Conservation (phyloP, 2,329 filamentous ascomycete species). For the Aspergillus pseudoviridinutans region DNA sequence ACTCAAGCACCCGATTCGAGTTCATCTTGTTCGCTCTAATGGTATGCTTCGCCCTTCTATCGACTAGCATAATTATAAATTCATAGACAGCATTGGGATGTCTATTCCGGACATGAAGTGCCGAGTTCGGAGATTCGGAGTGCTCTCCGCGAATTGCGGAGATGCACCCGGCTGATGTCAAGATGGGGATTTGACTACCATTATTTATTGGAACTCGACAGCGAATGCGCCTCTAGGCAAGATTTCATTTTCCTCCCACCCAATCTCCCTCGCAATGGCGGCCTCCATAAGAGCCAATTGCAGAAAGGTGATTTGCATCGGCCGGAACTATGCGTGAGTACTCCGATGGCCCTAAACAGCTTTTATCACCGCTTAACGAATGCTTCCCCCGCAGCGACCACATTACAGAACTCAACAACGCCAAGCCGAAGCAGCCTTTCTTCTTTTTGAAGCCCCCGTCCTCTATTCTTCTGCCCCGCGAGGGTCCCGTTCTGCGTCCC, state of each 20-base stretch:
- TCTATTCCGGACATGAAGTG: not conserved
- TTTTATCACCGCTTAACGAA: not conserved
- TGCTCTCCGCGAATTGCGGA: slow-evolving; percentile 26
- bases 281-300: slow-evolving; percentile 50
- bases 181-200: not conserved
- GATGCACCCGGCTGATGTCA: slow-evolving; percentile 11
- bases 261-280: slow-evolving; percentile 25
- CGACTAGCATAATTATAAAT: not conserved
- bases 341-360: not conserved
- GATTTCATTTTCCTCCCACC: not conserved
- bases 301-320: slow-evolving; percentile 84
- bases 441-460: slow-evolving; percentile 97
- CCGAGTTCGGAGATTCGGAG: slow-evolving; percentile 20
- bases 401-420: slow-evolving; percentile 84
- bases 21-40: not conserved
- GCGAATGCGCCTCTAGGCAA: not conserved
- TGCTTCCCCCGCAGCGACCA: slow-evolving; percentile 63
- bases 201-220: not conserved
- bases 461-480: slow-evolving; percentile 73
- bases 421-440: slow-evolving; percentile 88
- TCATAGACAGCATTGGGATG: not conserved
- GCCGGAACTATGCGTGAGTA: slow-evolving; percentile 87
- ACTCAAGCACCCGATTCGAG: slow-evolving; percentile 4
- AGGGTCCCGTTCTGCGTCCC: slow-evolving; percentile 77
- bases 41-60: not conserved